Base-by-base conservation (phyloP, 2,329 filamentous ascomycete species). In the Alternaria postmessia region DNA sequence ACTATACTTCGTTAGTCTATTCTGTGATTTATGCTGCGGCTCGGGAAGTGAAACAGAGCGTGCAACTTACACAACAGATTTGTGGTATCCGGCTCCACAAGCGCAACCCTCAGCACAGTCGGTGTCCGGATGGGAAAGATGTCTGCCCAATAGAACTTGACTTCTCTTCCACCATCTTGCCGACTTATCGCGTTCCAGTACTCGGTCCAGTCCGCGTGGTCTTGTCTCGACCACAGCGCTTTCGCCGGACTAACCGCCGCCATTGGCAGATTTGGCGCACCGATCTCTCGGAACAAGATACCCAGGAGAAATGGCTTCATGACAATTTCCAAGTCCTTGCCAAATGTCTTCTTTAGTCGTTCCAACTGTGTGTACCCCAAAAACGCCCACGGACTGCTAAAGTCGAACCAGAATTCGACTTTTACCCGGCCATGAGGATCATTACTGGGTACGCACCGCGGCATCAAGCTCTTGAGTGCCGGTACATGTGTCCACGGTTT, bases 401-500 rank as follows among this genome's bases (percentile, higher is more conserved):
- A 78, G 22, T 77, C 75, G 51, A 68, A 77, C 75, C 74, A 77
- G 32, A 77, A 77, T 30, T 77, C 70, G 1, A 78, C 9, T 34
- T 59, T 69, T 1, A 67, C 61, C 6, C 7, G n/a, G 11, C 32
- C 24, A 24, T 24, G 54, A 6, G 64, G 26, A 20, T 43, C 53
- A 24, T 63, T 67, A 20, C 49, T 36, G 4, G 62, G 38, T 1
- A 68, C 51, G 42, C 67, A 71, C 3, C 72, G 65, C 3, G 74
- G 74, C 56, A 77, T 62, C 3, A 77, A 39, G 20, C 52, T 65
- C 8, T 62, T 66, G 18, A 77, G 55, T 20, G 49, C 49, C 0
- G 48, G 11, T 0, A 74, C 66, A 0, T 22, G 8, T 7, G 54
- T 52, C 71, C 69, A 71, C 4, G 3, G 54, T 51, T 7, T 41